Evolutionary conservation across 306 rosid species (phyloP), one percentile per base, ranked within the genome.

Genomic region (Luffa acutangula): DNA sequence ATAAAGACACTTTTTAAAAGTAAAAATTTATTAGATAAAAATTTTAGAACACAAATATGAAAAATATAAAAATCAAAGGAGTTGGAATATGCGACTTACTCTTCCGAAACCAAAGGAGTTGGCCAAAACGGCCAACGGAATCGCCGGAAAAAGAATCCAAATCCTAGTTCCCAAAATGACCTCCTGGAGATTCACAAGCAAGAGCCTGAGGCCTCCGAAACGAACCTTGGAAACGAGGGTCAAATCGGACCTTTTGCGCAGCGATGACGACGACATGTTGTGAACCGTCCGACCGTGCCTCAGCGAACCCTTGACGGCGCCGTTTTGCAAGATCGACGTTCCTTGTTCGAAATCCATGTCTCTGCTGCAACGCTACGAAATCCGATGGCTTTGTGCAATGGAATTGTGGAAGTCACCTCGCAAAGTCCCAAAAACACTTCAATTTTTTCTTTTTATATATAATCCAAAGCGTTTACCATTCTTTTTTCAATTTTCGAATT

Each of bases 121-220:
- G 5, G 97, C 96, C 17, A 83, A 7, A 53, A 92, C 84, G 81
- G 97, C 97, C 3, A 84, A 67, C 0, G 97, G 97, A 65, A 95
- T 85, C 7, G 92, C 95, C 0, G 93, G 97, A 67, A 95, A 91
- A 43, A 95, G 86, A 64, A 90, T 53, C 4, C 90, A 84, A 36
- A 95, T 88, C 83, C 90, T 95, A 21, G 98, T 95, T 3, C 98
- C 98, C 58, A 95, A 82, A 57, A 87, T 67, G 69, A 95, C 97
- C 82, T 95, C 97, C 69, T 90, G 97, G 39, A 89, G 45, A 20
- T 92, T 92, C 15, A 78, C 25, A 25, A 95, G 82, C 2, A 92
- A 1, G 7, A 56, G 49, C 72, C 97, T 83, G 11, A 95, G 89
- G 8, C 74, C 41, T 0, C 46, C 78, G 51, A 80, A 86, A 0